These are phyloP conservation scores for Coniella lustricola DNA, from an alignment of 2,329 filamentous ascomycete genomes.

Conservation along the genomic window DNA sequence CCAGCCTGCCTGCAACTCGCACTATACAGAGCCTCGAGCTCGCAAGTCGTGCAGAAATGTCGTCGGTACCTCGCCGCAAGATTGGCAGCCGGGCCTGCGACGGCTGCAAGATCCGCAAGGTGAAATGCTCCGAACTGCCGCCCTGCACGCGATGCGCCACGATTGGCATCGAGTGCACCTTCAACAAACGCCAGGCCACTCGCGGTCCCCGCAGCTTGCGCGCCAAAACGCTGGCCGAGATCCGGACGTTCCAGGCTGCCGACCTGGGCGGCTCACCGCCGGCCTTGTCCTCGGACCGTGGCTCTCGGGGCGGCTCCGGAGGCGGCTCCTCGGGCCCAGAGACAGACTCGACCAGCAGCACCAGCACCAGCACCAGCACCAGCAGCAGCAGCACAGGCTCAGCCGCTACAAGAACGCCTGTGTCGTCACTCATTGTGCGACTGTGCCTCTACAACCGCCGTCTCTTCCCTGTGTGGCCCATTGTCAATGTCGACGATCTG, in stretches of 20 bases:
- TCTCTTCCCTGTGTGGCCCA: constrained; percentile 45
- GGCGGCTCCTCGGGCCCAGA: background rate
- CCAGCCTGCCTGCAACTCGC: too few species aligned
- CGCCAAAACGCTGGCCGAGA: constrained; percentile 37
- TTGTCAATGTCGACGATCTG: constrained; percentile 38
- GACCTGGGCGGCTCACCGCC: background rate
- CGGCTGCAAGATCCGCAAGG: constrained; percentile 46
- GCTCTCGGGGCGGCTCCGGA: too few species aligned
- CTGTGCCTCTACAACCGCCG: constrained; percentile 42
- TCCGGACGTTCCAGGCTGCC: constrained; percentile 25
- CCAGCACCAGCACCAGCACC: background rate
- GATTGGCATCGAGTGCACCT: constrained; percentile 42
- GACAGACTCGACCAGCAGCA: background rate
- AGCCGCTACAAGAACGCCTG: constrained; percentile 11
- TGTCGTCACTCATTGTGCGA: constrained; percentile 23
- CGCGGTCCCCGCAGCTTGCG: constrained; percentile 40
- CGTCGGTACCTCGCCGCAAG: constrained; percentile 20
- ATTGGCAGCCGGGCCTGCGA: constrained; percentile 39
- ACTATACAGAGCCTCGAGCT: too few species aligned
- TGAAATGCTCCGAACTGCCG: constrained; percentile 39
- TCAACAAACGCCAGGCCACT: constrained; percentile 35
- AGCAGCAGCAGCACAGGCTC: background rate
- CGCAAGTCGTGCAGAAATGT: constrained; percentile 1
- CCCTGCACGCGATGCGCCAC: constrained; percentile 40
- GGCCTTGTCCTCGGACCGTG: too few species aligned